Conservation (phyloP, 768 basidiomycete genomes). For the Crepidotus variabilis region DNA sequence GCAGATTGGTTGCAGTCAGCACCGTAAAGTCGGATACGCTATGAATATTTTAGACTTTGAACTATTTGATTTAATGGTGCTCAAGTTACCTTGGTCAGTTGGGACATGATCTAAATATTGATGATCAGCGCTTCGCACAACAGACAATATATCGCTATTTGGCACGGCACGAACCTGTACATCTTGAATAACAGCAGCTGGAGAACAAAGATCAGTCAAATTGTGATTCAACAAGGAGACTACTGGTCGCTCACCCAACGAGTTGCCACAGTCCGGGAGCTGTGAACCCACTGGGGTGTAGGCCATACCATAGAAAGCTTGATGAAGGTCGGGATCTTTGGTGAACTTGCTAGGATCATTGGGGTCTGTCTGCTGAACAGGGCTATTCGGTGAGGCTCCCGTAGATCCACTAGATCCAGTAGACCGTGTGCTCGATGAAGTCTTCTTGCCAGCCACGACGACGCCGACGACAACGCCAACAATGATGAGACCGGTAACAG, state of each 20-base stretch:
- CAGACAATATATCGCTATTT: too few relatives aligned
- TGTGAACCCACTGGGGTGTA: constrained; percentile 81
- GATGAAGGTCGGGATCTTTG: constrained; percentile 63
- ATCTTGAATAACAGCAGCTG: constrained; percentile 60
- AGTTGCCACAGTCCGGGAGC: constrained; percentile 64
- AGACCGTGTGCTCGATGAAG: constrained; percentile 16
- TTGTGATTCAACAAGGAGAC: background rate
- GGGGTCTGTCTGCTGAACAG: constrained; percentile 30
- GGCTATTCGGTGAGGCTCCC: constrained; percentile 3
- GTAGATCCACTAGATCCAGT: background rate
- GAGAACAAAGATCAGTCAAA: constrained; percentile 10
- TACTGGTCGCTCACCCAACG: constrained; percentile 26
- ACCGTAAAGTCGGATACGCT: constrained; percentile 81
- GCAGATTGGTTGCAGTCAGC: constrained; percentile 84
- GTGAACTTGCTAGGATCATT: constrained; percentile 77
- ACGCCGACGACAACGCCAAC: constrained; percentile 53
- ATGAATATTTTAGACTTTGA: background rate
- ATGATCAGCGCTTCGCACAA: constrained; percentile 13
- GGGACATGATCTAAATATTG: constrained; percentile 64
- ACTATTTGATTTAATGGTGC: too few relatives aligned
- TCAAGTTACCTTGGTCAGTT: constrained; percentile 61
- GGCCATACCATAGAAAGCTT: constrained; percentile 82
- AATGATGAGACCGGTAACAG: constrained; percentile 34
- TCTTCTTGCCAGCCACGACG: constrained; percentile 45
- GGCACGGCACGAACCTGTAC: constrained; percentile 50